Evolutionary conservation across 257 asterid genomes (phyloP).

Genomic region (Vinca minor): DNA sequence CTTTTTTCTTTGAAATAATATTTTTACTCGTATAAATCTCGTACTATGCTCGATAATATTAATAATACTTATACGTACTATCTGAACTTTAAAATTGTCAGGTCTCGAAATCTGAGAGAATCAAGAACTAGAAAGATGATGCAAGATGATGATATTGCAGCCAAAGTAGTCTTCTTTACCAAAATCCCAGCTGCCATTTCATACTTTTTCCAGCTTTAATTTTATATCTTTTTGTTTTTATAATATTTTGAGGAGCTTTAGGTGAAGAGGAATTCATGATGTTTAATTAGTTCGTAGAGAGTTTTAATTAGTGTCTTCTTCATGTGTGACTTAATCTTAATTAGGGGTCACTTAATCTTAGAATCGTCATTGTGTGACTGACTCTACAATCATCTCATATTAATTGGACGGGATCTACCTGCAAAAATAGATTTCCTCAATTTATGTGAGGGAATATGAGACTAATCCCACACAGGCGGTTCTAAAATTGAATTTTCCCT

Average conservation of each 20-base stretch:
- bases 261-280: constrained; percentile 20
- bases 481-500: too few species aligned
- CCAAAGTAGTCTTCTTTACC: too few species aligned
- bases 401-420: too few species aligned
- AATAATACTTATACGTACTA: neutral
- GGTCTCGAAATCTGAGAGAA: constrained; percentile 44
- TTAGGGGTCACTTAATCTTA: too few species aligned
- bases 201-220: constrained; percentile 19
- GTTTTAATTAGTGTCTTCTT: constrained; percentile 22
- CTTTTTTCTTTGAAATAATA: too few species aligned
- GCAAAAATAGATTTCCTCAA: too few species aligned
- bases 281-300: constrained; percentile 13
- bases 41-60: neutral
- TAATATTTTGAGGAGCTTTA: constrained; percentile 20
- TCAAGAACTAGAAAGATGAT: constrained; percentile 22
- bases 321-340: constrained; percentile 20
- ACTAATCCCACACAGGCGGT: too few species aligned
- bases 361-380: too few species aligned
- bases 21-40: neutral
- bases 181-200: constrained; percentile 20
- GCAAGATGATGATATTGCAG: constrained; percentile 17
- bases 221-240: constrained; percentile 8
- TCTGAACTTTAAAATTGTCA: constrained; percentile 11
- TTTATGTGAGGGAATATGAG: too few species aligned
- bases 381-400: too few species aligned